These are phyloP conservation scores for Geranium brycei DNA, from an alignment of 345 rosid genomes.

Conservation along the genomic window DNA sequence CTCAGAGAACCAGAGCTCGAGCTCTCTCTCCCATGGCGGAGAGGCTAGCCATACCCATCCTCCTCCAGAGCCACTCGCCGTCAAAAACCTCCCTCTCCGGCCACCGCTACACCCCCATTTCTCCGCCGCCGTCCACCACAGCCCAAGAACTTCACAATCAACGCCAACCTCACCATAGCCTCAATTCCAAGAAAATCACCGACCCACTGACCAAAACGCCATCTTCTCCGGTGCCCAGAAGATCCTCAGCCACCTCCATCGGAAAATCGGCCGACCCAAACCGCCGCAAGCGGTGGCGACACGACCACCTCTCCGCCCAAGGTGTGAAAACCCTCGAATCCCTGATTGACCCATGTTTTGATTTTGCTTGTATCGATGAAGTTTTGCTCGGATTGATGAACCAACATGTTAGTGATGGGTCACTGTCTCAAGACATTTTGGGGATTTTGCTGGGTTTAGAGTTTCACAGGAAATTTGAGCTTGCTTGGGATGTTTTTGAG, in stretches of 20 bases:
- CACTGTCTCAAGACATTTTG: constrained; percentile 33
- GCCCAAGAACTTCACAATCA: constrained; percentile 14
- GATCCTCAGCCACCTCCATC: constrained; percentile 45
- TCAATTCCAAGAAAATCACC: constrained; percentile 2
- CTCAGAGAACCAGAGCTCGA: neutral
- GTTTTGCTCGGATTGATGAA: constrained; percentile 26
- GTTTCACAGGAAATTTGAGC: constrained; percentile 45
- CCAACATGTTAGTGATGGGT: constrained; percentile 4
- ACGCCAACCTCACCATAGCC: constrained; percentile 6
- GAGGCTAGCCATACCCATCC: constrained; percentile 57
- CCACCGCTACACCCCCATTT: constrained; percentile 28
- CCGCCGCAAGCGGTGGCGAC: constrained; percentile 72
- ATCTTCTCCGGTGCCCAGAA: constrained; percentile 16
- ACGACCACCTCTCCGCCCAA: constrained; percentile 43
- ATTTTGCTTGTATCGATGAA: constrained; percentile 26
- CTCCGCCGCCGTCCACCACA: constrained; percentile 26
- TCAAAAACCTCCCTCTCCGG: constrained; percentile 29
- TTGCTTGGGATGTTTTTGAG: constrained; percentile 57
- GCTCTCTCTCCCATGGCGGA: constrained; percentile 40
- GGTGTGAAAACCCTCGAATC: constrained; percentile 53
- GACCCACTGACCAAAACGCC: constrained; percentile 9
- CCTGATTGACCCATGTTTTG: constrained; percentile 42
- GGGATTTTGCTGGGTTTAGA: constrained; percentile 73
- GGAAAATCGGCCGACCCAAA: constrained; percentile 55
- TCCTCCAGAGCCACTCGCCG: constrained; percentile 47